Evolutionary conservation across 2,329 filamentous ascomycete genomes (phyloP).

Genomic region (Stagonosporopsis rhizophila): DNA sequence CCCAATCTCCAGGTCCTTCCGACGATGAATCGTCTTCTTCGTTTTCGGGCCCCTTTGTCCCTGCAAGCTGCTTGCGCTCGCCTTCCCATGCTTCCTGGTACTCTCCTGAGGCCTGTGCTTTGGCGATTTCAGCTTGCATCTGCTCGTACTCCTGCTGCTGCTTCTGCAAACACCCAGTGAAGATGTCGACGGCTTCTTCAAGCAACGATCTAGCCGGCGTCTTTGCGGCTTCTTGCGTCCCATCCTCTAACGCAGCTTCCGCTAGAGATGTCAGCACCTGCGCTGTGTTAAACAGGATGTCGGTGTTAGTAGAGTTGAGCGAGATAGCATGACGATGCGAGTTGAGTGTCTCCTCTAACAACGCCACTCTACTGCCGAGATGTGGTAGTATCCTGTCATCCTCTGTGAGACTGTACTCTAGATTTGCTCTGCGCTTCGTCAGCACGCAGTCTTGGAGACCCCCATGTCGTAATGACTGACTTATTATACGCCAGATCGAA

Average conservation of each 20-base stretch:
- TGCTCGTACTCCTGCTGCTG: constrained; percentile 57
- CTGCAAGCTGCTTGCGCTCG: constrained; percentile 14
- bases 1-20: constrained; percentile 65
- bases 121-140: constrained; percentile 43
- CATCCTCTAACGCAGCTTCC: constrained; percentile 64
- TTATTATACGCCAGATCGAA: constrained; percentile 81
- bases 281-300: constrained; percentile 74
- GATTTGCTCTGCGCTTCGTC: constrained; percentile 61
- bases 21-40: constrained; percentile 35
- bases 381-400: constrained; percentile 68
- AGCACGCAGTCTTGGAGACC: background rate
- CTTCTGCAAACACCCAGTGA: constrained; percentile 58
- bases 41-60: constrained; percentile 19
- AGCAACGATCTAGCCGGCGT: constrained; percentile 60
- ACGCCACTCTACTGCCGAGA: constrained; percentile 62
- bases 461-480: constrained; percentile 50
- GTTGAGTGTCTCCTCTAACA: constrained; percentile 66
- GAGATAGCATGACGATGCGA: constrained; percentile 69
- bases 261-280: constrained; percentile 73
- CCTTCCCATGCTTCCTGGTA: constrained; percentile 32
- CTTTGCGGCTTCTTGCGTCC: constrained; percentile 49
- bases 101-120: constrained; percentile 34
- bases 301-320: constrained; percentile 68
- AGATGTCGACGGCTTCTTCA: constrained; percentile 67
- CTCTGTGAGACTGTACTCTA: constrained; percentile 74